A percentile compares a stretch with the other conserved stretches of the same genome.
These are phyloP conservation scores for Euphorbia lathyris DNA, from an alignment of 345 rosid genomes.

Conservation along the genomic window DNA sequence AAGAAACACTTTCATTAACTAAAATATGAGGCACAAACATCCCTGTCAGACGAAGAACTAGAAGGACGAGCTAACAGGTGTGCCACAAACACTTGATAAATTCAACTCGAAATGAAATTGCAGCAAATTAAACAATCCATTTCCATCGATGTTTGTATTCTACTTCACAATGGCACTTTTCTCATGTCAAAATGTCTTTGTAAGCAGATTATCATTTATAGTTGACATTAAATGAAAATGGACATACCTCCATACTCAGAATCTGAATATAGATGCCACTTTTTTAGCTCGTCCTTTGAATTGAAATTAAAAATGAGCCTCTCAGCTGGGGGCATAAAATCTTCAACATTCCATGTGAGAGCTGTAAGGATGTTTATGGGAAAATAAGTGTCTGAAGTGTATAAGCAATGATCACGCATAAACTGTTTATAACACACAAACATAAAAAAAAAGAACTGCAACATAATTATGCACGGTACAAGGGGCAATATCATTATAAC, in stretches of 20 bases:
- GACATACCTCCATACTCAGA: constrained; percentile 84
- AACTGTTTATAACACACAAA: neutral
- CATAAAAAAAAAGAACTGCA: neutral
- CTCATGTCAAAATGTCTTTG: neutral
- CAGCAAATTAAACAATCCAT: neutral
- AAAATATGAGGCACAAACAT: no score
- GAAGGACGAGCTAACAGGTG: no score
- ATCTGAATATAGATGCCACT: constrained; percentile 92
- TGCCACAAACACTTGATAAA: neutral
- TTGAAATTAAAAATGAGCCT: constrained; percentile 63
- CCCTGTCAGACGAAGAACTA: no score
- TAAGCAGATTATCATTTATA: neutral
- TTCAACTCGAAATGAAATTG: neutral
- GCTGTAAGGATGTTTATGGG: constrained; percentile 38
- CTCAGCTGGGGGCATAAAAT: constrained; percentile 76
- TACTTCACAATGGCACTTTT: neutral
- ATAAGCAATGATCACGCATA: constrained; percentile 4
- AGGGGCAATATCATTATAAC: neutral
- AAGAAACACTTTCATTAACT: no score
- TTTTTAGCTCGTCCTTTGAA: constrained; percentile 72
- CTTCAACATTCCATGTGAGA: constrained; percentile 81
- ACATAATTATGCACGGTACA: neutral
- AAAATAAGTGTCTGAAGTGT: neutral
- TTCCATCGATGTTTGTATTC: neutral
- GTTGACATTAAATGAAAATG: neutral